Percentiles rank a stretch among this genome's conserved stretches.
phyloP scores from a whole-genome alignment of 176 grass and related monocot genomes.

The Zea mays region Zm-B73-REFERENCE-NAM-5.0 NC_050101.1:119466501-119467000 shows the following conservation, averaged over 20 bases:
- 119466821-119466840: neutral
- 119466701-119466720: slow-evolving; percentile 49
- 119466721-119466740: slow-evolving; percentile 86
- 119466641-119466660: slow-evolving; percentile 59
- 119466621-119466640: slow-evolving; percentile 62
- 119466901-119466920: neutral
- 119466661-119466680: slow-evolving; percentile 84
- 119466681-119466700: slow-evolving; percentile 55
- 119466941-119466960: slow-evolving; percentile 5
- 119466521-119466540: slow-evolving; percentile 67
- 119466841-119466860: neutral
- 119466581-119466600: slow-evolving; percentile 42
- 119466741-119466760: slow-evolving; percentile 24
- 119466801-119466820: neutral
- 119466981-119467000: neutral
- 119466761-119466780: neutral
- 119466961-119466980: neutral
- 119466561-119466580: slow-evolving; percentile 51
- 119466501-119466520: slow-evolving; percentile 65
- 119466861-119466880: neutral
- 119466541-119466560: slow-evolving; percentile 81
- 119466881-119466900: neutral
- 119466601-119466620: slow-evolving; percentile 43
- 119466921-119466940: neutral
- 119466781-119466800: neutral